These are phyloP conservation scores for Pulveroboletus ravenelii DNA, from an alignment of 768 basidiomycete species.

Conservation along the genomic window DNA sequence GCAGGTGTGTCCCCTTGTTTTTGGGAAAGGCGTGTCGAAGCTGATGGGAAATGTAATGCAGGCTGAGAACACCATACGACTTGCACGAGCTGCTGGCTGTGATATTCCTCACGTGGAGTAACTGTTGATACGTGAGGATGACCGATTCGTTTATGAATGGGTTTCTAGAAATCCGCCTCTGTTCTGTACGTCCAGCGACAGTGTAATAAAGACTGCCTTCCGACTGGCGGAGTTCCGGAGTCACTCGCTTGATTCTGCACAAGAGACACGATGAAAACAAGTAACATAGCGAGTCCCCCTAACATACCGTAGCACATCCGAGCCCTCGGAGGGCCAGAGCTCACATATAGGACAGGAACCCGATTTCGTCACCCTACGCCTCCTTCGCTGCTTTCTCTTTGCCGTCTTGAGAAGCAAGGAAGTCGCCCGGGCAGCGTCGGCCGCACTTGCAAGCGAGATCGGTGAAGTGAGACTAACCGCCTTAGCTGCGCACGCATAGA, in stretches of 20 bases:
- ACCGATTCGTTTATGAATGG: not conserved
- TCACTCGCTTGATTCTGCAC: not conserved
- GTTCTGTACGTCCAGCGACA: not conserved
- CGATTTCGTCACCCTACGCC: too few relatives aligned
- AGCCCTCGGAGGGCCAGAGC: not conserved
- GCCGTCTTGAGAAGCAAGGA: conserved; percentile 44
- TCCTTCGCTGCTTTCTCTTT: too few relatives aligned
- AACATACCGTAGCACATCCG: not conserved
- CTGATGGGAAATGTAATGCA: conserved; percentile 15
- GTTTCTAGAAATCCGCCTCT: not conserved
- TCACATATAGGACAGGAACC: conserved; percentile 67
- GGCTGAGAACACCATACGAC: conserved; percentile 49
- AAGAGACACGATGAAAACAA: not conserved
- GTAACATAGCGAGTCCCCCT: not conserved
- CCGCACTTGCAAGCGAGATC: conserved; percentile 76
- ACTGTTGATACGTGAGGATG: not conserved
- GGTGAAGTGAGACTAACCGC: conserved; percentile 78
- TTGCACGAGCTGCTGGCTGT: conserved; percentile 53
- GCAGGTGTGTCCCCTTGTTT: conserved; percentile 36
- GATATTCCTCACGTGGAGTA: conserved; percentile 42
- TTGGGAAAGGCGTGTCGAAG: not conserved
- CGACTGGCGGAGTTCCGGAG: not conserved
- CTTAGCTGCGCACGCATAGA: conserved; percentile 71
- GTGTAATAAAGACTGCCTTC: not conserved
- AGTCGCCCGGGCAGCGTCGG: conserved; percentile 67